Conservation (phyloP, 805 yeast genomes). For the Ogataea pilisensis region DNA sequence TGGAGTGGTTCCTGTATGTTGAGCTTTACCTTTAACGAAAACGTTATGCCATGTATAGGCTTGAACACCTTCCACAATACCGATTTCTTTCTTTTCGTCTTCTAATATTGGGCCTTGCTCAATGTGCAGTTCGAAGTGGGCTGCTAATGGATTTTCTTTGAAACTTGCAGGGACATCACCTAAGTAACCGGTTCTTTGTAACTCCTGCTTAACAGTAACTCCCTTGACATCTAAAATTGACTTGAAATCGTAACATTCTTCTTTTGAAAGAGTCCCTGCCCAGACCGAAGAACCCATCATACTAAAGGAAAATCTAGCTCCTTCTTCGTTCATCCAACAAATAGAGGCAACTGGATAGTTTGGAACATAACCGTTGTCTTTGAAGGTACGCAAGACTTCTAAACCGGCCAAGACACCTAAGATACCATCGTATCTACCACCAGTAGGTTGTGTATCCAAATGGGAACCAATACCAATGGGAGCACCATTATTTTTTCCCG, state of each 20-base stretch:
- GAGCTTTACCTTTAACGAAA: constrained; percentile 57
- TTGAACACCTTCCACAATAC: constrained; percentile 65
- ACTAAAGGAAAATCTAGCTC: constrained; percentile 70
- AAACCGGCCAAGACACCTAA: constrained; percentile 65
- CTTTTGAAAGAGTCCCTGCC: constrained; percentile 48
- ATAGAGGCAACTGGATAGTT: constrained; percentile 61
- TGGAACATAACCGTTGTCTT: constrained; percentile 56
- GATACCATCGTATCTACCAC: constrained; percentile 74
- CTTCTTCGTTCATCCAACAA: constrained; percentile 77
- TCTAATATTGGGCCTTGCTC: constrained; percentile 76
- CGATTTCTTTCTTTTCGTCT: constrained; percentile 49
- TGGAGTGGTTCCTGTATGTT: constrained; percentile 75
- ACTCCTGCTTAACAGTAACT: constrained; percentile 49
- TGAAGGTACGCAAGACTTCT: constrained; percentile 61
- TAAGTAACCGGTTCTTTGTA: constrained; percentile 57
- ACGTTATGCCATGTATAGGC: constrained; percentile 61
- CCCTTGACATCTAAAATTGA: constrained; percentile 50
- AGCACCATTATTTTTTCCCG: constrained; percentile 45
- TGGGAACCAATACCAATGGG: constrained; percentile 74
- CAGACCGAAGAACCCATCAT: constrained; percentile 66
- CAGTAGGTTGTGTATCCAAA: constrained; percentile 74
- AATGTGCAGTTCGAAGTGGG: constrained; percentile 72
- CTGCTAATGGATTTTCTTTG: constrained; percentile 50
- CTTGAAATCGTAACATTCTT: constrained; percentile 46
- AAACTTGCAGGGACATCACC: constrained; percentile 49